A percentile compares a stretch with the other conserved stretches of the same genome.
These are phyloP conservation scores for Prunus padus DNA, from an alignment of 306 rosid genomes.

Conservation along the genomic window DNA sequence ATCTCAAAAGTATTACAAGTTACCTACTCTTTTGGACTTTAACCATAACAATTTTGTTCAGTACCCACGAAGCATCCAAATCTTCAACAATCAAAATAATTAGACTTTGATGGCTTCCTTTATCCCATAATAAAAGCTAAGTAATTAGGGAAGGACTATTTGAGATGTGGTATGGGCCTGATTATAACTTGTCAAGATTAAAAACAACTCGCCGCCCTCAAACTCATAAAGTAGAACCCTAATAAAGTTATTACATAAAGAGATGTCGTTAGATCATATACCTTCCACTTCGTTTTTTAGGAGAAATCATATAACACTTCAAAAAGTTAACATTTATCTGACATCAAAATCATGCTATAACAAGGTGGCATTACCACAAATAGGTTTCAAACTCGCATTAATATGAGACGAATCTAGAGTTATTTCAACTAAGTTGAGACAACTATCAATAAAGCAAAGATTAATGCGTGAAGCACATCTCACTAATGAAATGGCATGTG, in stretches of 20 bases:
- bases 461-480: too few species aligned
- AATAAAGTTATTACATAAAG: not conserved
- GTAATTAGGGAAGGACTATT: not conserved
- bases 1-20: not conserved
- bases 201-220: not conserved
- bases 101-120: not conserved
- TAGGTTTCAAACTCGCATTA: too few species aligned
- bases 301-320: not conserved
- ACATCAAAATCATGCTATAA: too few species aligned
- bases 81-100: constrained; percentile 1
- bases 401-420: too few species aligned
- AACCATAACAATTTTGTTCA: not conserved
- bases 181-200: not conserved
- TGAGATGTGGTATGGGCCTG: not conserved
- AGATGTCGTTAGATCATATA: not conserved
- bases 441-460: too few species aligned
- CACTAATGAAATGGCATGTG: too few species aligned
- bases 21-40: not conserved
- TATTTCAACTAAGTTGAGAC: too few species aligned
- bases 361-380: too few species aligned
- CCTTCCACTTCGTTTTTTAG: not conserved
- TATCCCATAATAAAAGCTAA: not conserved
- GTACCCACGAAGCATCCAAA: not conserved
- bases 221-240: not conserved
- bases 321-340: too few species aligned